phyloP scores from a whole-genome alignment of 2,329 filamentous ascomycete genomes.

The Cordyceps cicadae region DNA sequence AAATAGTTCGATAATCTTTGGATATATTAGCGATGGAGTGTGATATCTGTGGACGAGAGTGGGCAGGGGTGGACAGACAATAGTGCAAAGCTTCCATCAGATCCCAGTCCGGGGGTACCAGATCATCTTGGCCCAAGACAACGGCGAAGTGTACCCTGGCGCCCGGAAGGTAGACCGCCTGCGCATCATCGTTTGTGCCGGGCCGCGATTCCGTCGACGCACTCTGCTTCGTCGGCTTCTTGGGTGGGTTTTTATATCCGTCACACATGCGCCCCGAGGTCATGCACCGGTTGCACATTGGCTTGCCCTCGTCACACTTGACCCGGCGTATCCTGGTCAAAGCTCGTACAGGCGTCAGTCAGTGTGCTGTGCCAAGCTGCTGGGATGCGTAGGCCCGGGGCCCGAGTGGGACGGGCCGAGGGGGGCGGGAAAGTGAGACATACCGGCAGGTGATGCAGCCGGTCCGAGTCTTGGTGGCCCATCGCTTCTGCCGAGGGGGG shows the following conservation, averaged over 20 bases:
- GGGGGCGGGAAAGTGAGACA: not conserved
- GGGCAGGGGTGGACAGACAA: not conserved
- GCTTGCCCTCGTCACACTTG: slow-evolving; percentile 6
- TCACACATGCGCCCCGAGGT: slow-evolving; percentile 9
- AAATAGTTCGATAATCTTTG: slow-evolving; percentile 1
- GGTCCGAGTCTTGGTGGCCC: slow-evolving; percentile 9
- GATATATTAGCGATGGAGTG: not conserved
- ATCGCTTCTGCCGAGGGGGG: slow-evolving; percentile 7
- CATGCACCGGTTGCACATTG: slow-evolving; percentile 8
- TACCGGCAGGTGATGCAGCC: slow-evolving; percentile 9
- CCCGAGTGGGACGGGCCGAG: too few relatives aligned
- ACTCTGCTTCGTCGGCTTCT: not conserved
- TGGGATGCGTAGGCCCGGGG: not conserved
- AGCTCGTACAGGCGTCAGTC: not conserved
- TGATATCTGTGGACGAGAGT: not conserved
- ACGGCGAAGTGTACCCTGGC: not conserved
- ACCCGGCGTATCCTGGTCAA: slow-evolving; percentile 2
- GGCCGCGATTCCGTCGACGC: not conserved
- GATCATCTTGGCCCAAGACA: not conserved
- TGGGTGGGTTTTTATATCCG: not conserved
- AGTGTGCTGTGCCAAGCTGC: not conserved
- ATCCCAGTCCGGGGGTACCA: slow-evolving; percentile 4
- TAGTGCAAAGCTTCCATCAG: slow-evolving; percentile 3
- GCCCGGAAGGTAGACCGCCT: not conserved
- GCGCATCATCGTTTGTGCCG: not conserved